A percentile compares a stretch with the other conserved stretches of the same genome.
Conservation (phyloP, 2,329 filamentous ascomycete species). For the Aciculosporium take region DNA sequence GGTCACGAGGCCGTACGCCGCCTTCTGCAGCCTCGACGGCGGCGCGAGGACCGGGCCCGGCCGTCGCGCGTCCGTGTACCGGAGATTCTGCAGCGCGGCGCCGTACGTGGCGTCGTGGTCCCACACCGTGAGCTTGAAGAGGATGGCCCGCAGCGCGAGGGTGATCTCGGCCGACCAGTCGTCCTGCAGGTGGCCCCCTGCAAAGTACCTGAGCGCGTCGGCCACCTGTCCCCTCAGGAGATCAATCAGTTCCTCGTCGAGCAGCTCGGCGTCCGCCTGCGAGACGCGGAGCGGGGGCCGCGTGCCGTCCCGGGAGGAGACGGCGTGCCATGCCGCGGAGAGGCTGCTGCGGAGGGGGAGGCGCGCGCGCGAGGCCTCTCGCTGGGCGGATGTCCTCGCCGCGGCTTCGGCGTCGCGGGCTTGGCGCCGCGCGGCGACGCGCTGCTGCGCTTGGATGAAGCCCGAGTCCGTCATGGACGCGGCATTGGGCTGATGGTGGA, state of each 20-base stretch:
- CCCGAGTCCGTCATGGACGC: conserved; percentile 39
- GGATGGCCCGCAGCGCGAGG: conserved; percentile 56
- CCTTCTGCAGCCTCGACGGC: conserved; percentile 73
- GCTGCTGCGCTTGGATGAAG: conserved; percentile 81
- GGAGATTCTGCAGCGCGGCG: conserved; percentile 79
- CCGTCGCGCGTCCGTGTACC: conserved; percentile 71
- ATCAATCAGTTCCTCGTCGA: conserved; percentile 85
- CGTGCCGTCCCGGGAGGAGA: conserved; percentile 64
- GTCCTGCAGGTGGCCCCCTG: conserved; percentile 59
- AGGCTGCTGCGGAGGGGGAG: conserved; percentile 49
- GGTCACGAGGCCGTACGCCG: conserved; percentile 68
- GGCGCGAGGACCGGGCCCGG: conserved; percentile 46
- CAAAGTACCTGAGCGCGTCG: conserved; percentile 78
- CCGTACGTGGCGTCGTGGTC: conserved; percentile 93
- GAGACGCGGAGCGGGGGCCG: conserved; percentile 82
- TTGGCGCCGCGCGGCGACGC: conserved; percentile 66
- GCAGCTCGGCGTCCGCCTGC: conserved; percentile 86
- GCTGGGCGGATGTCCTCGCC: conserved; percentile 35
- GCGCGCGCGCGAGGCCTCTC: conserved; percentile 38
- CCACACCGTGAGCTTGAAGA: conserved; percentile 96
- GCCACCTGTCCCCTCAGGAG: conserved; percentile 74
- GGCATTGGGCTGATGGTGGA: conserved; percentile 13
- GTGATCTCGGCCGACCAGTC: conserved; percentile 81
- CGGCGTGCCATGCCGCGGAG: conserved; percentile 50
- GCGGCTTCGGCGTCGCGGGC: conserved; percentile 55